A percentile compares a stretch with the other conserved stretches of the same genome.
phyloP scores from a whole-genome alignment of 768 basidiomycete genomes.

The Xanthoconium purpureum region DNA sequence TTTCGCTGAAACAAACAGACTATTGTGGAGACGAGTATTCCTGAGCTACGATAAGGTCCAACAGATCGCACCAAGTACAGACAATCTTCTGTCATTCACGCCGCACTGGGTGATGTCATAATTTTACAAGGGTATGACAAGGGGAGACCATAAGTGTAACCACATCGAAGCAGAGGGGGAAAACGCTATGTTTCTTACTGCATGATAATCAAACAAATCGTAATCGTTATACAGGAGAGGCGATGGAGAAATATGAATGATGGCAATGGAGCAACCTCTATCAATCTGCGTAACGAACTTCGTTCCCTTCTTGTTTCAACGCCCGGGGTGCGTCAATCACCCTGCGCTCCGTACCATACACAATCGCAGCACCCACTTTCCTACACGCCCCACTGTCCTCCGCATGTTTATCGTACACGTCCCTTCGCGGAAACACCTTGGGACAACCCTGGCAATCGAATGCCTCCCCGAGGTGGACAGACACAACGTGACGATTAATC shows the following conservation, averaged over 20 bases:
- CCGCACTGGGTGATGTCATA: too few relatives aligned
- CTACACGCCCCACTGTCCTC: background rate
- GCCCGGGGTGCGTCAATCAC: background rate
- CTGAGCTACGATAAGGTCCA: too few relatives aligned
- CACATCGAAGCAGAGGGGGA: too few relatives aligned
- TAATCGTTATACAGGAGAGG: background rate
- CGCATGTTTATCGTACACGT: conserved; percentile 7
- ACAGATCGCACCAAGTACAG: too few relatives aligned
- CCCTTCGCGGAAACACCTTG: background rate
- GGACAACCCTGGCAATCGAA: conserved; percentile 8
- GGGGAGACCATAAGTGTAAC: too few relatives aligned
- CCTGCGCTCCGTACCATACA: background rate
- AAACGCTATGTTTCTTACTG: too few relatives aligned
- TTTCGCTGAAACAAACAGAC: too few relatives aligned
- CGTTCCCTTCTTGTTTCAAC: background rate
- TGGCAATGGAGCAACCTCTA: background rate
- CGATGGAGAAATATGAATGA: background rate
- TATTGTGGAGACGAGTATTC: too few relatives aligned
- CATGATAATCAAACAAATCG: too few relatives aligned
- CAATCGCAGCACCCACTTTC: background rate
- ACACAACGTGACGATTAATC: conserved; percentile 8
- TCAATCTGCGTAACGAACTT: background rate
- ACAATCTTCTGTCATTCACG: too few relatives aligned
- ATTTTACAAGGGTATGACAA: too few relatives aligned
- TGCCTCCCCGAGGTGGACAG: conserved; percentile 1